Evolutionary conservation across 441 rosid genomes (phyloP).

Genomic region (Erodium chrysanthum): DNA sequence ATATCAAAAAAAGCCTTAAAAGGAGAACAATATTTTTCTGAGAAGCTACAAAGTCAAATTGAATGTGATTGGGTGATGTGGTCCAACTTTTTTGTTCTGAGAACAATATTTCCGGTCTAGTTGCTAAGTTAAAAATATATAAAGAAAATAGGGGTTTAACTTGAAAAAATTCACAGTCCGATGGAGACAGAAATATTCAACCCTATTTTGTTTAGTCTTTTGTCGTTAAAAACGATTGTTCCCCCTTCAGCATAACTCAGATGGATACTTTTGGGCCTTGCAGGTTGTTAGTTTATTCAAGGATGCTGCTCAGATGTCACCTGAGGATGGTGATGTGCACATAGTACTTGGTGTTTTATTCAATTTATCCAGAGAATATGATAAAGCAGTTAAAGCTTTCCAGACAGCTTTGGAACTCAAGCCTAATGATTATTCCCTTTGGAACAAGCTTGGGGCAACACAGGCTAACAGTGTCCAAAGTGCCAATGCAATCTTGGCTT

Average conservation of each 20-base stretch:
- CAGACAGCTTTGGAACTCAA: conserved; percentile 71
- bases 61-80: not conserved
- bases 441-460: conserved; percentile 99
- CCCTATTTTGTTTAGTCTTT: too few relatives aligned
- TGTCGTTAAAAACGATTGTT: too few relatives aligned
- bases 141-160: too few relatives aligned
- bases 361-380: conserved; percentile 83
- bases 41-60: not conserved
- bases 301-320: conserved; percentile 81
- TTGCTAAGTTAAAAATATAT: too few relatives aligned
- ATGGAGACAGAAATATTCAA: too few relatives aligned
- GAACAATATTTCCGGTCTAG: too few relatives aligned
- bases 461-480: conserved; percentile 97
- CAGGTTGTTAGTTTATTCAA: conserved; percentile 74
- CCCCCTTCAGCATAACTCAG: not conserved
- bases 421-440: conserved; percentile 93
- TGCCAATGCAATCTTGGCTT: conserved; percentile 92
- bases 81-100: not conserved
- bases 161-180: too few relatives aligned
- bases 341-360: conserved; percentile 83
- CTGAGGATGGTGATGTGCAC: conserved; percentile 92
- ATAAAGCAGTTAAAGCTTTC: conserved; percentile 75
- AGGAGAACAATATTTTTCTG: not conserved
- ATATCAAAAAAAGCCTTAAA: conserved; percentile 9
- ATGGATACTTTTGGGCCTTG: not conserved